These are phyloP conservation scores for Fusarium sp. DNA, from an alignment of 2,329 filamentous ascomycete genomes.

Conservation along the genomic window DNA sequence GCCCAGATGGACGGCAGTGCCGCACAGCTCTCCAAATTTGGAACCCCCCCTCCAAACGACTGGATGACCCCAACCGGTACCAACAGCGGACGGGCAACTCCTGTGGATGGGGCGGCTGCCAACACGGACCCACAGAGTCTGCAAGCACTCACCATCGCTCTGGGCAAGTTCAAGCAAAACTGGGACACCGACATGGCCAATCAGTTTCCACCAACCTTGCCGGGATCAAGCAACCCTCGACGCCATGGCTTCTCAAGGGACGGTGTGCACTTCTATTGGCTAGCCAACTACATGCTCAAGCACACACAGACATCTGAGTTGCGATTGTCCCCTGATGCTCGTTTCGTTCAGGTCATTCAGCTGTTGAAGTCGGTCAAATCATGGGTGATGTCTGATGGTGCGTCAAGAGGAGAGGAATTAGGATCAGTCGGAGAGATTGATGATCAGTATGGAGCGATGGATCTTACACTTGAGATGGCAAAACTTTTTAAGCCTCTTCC, in stretches of 20 bases:
- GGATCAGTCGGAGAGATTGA: conserved; percentile 74
- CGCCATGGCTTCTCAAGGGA: conserved; percentile 75
- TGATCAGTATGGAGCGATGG: conserved; percentile 67
- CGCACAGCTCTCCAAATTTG: conserved; percentile 51
- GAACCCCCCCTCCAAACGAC: conserved; percentile 66
- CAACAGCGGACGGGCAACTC: conserved; percentile 57
- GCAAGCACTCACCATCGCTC: conserved; percentile 61
- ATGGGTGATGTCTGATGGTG: conserved; percentile 70
- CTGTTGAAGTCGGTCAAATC: conserved; percentile 66
- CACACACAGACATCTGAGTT: conserved; percentile 63
- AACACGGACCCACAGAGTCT: conserved; percentile 56
- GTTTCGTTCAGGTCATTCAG: conserved; percentile 67
- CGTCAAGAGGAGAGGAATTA: conserved; percentile 69
- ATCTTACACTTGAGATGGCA: conserved; percentile 74
- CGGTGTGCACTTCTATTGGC: conserved; percentile 75
- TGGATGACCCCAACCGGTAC: conserved; percentile 58
- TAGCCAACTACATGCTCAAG: conserved; percentile 71
- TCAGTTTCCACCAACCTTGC: conserved; percentile 66
- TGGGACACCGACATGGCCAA: conserved; percentile 75
- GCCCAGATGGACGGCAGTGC: conserved; percentile 53
- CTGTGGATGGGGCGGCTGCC: conserved; percentile 50
- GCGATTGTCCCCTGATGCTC: conserved; percentile 63
- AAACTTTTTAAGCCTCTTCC: conserved; percentile 71
- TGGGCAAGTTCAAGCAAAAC: conserved; percentile 74
- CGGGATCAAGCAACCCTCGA: conserved; percentile 58